Percentiles rank a stretch among this genome's conserved stretches.
These are phyloP conservation scores for Noccaea caerulescens DNA, from an alignment of 345 rosid species.

Conservation along the genomic window DNA sequence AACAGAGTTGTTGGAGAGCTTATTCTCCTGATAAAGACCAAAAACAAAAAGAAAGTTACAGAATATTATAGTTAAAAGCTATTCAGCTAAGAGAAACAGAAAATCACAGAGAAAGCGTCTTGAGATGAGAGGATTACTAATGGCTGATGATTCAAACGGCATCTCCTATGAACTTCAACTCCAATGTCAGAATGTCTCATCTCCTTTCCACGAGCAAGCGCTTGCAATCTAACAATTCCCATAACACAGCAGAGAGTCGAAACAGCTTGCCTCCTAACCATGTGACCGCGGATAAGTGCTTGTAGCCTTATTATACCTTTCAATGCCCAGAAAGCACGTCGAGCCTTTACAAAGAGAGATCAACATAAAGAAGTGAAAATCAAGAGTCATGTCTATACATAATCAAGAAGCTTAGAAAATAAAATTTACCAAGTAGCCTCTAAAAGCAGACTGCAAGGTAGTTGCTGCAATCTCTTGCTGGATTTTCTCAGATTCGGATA, in stretches of 20 bases:
- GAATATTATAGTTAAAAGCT: constrained; percentile 4
- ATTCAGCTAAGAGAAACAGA: neutral
- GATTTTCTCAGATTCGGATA: constrained; percentile 54
- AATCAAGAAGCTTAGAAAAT: neutral
- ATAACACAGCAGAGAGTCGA: constrained; percentile 43
- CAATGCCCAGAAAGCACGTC: constrained; percentile 41
- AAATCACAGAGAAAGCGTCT: neutral
- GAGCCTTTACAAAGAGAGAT: constrained; percentile 35
- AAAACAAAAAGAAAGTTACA: neutral
- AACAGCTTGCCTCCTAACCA: constrained; percentile 51
- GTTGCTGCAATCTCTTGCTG: constrained; percentile 69
- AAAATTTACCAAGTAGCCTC: constrained; percentile 43
- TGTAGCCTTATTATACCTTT: constrained; percentile 56
- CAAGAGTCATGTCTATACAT: neutral
- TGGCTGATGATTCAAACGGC: constrained; percentile 41
- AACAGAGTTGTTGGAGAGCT: constrained; percentile 42
- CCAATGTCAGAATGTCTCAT: constrained; percentile 39
- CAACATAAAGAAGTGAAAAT: neutral
- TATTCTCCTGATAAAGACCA: constrained; percentile 49
- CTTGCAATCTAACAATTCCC: constrained; percentile 47
- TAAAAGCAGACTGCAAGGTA: constrained; percentile 71
- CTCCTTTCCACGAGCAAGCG: constrained; percentile 42
- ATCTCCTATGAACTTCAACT: constrained; percentile 35
- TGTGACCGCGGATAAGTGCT: constrained; percentile 54
- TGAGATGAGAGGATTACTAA: constrained; percentile 48